phyloP scores from a whole-genome alignment of 2,329 filamentous ascomycete genomes.

The Fusarium sp. region DNA sequence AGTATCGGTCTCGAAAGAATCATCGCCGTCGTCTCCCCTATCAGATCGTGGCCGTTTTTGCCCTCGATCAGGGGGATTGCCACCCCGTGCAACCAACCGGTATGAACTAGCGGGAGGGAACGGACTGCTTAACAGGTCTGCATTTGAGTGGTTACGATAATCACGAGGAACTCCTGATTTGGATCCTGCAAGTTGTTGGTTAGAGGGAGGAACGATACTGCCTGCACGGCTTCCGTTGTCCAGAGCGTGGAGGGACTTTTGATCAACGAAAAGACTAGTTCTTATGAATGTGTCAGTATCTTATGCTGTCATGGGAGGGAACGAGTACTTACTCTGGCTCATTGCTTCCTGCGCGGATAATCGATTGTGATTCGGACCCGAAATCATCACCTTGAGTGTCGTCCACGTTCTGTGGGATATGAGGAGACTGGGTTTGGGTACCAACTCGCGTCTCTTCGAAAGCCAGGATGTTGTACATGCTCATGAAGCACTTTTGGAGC shows the following conservation, averaged over 20 bases:
- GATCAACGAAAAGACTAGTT: slow-evolving; percentile 36
- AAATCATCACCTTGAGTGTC: slow-evolving; percentile 36
- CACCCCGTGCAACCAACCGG: not conserved
- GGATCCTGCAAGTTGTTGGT: slow-evolving; percentile 34
- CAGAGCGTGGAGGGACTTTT: slow-evolving; percentile 35
- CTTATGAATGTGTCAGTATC: slow-evolving; percentile 24
- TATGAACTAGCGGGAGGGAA: slow-evolving; percentile 25
- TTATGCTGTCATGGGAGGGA: not conserved
- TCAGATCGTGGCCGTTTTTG: slow-evolving; percentile 7
- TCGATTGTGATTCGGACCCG: slow-evolving; percentile 44
- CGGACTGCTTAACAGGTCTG: slow-evolving; percentile 29
- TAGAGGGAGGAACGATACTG: slow-evolving; percentile 29
- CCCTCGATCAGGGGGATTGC: not conserved
- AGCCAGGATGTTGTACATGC: slow-evolving; percentile 25
- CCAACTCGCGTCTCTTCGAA: slow-evolving; percentile 1
- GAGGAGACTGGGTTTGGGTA: slow-evolving; percentile 1
- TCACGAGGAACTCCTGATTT: slow-evolving; percentile 36
- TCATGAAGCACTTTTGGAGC: slow-evolving; percentile 35
- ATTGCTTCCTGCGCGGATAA: slow-evolving; percentile 31
- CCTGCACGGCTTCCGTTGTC: slow-evolving; percentile 13
- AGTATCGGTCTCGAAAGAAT: slow-evolving; percentile 46
- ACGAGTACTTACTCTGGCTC: slow-evolving; percentile 31
- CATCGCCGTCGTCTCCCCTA: slow-evolving; percentile 40
- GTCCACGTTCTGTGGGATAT: slow-evolving; percentile 18
- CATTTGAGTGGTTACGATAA: slow-evolving; percentile 38